A percentile compares a stretch with the other conserved stretches of the same genome.
phyloP scores from a whole-genome alignment of 306 rosid species.

The Trichosanthes truncata region DNA sequence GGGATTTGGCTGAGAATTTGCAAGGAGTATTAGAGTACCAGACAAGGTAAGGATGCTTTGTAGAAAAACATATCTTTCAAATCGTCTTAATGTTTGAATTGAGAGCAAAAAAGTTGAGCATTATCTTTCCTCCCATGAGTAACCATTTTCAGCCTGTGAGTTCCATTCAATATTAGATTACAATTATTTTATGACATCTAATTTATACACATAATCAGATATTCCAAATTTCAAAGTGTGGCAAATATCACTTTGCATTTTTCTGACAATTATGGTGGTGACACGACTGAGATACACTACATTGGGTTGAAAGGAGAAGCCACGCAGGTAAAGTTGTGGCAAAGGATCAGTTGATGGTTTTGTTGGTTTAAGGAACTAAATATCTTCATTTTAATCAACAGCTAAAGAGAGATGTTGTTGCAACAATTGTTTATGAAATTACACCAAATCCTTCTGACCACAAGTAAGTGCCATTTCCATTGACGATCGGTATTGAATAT shows the following conservation, averaged over 20 bases:
- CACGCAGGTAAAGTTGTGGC: conserved; percentile 58
- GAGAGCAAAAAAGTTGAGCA: background rate
- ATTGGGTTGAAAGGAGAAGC: conserved; percentile 99
- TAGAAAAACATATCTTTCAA: conserved; percentile 5
- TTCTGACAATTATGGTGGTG: conserved; percentile 83
- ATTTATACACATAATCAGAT: conserved; percentile 28
- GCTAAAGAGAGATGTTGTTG: conserved; percentile 89
- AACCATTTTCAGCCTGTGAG: background rate
- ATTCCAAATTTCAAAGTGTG: conserved; percentile 90
- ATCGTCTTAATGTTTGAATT: background rate
- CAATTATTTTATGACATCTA: background rate
- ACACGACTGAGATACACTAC: conserved; percentile 68
- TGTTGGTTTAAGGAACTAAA: conserved; percentile 1
- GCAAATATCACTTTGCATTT: conserved; percentile 89
- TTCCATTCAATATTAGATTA: background rate
- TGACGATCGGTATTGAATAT: background rate
- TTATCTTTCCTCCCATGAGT: background rate
- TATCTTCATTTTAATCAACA: conserved; percentile 21
- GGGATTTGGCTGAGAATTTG: conserved; percentile 93
- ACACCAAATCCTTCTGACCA: conserved; percentile 98
- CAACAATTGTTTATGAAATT: conserved; percentile 81
- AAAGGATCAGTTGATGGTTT: conserved; percentile 5
- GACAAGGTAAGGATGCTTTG: conserved; percentile 56
- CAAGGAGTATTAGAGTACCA: conserved; percentile 96
- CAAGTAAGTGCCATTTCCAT: conserved; percentile 50